Conservation (phyloP, 2,329 filamentous ascomycete genomes). For the Colletotrichum caudatum region DNA sequence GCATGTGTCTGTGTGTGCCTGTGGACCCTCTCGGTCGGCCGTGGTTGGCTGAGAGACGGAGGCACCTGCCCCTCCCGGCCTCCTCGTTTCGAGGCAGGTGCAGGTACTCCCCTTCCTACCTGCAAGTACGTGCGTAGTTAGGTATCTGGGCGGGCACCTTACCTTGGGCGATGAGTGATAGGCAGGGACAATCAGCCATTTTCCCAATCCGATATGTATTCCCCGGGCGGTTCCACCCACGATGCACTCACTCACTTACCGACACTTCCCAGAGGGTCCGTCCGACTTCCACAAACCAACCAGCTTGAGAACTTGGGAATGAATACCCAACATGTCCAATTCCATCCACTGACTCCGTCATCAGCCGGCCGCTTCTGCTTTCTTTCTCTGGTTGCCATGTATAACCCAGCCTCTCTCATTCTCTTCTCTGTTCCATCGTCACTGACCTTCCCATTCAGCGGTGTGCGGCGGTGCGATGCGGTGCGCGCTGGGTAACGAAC, state of each 20-base stretch:
- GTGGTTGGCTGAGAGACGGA: slow-evolving; percentile 36
- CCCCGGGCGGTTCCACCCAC: no score
- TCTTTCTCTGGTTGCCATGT: background rate
- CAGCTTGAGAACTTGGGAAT: background rate
- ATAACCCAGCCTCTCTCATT: background rate
- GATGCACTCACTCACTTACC: no score
- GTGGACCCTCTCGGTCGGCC: slow-evolving; percentile 10
- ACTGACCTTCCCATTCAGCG: background rate
- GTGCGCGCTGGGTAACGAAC: background rate
- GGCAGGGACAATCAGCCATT: background rate
- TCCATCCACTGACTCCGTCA: background rate
- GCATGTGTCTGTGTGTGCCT: background rate
- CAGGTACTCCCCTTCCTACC: slow-evolving; percentile 23
- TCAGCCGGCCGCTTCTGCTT: background rate
- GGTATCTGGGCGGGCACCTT: no score
- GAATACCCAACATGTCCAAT: background rate
- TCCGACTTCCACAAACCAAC: background rate
- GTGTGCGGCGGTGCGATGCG: background rate
- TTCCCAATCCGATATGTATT: no score
- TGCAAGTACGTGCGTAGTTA: no score
- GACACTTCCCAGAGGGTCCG: no score
- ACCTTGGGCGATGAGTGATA: no score
- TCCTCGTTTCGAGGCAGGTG: slow-evolving; percentile 17
- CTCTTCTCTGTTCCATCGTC: no score
- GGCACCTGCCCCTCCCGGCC: slow-evolving; percentile 9